phyloP scores from a whole-genome alignment of 495 filamentous ascomycete species.

The Penicillium tannophilum region DNA sequence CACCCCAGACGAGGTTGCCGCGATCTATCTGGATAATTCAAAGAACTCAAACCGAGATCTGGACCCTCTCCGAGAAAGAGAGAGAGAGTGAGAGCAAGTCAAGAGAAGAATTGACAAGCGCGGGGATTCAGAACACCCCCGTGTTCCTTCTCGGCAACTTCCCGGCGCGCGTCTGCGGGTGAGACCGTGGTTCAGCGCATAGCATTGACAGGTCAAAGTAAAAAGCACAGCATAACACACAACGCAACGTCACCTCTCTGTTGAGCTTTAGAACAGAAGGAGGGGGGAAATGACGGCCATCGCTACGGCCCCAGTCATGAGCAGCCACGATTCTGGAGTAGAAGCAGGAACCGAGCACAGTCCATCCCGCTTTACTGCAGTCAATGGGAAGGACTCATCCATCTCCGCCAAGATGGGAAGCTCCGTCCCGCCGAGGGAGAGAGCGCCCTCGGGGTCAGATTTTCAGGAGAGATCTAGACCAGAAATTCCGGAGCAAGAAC shows the following conservation, averaged over 20 bases:
- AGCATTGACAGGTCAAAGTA: constrained; percentile 5
- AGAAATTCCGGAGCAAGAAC: constrained; percentile 1
- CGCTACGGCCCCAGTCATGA: constrained; percentile 40
- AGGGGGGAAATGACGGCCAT: constrained; percentile 44
- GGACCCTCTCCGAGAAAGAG: not conserved
- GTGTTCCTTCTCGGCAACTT: constrained; percentile 14
- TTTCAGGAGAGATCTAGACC: not conserved
- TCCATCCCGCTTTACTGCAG: constrained; percentile 55
- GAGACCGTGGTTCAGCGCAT: constrained; percentile 3
- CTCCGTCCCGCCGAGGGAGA: constrained; percentile 12
- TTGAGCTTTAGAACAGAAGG: not conserved
- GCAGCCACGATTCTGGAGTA: constrained; percentile 39
- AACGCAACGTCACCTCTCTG: not conserved
- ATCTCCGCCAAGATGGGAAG: constrained; percentile 10
- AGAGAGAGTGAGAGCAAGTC: not conserved
- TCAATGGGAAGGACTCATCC: constrained; percentile 49
- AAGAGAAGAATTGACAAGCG: not conserved
- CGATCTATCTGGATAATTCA: constrained; percentile 9
- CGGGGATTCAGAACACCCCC: constrained; percentile 1
- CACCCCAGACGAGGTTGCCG: constrained; percentile 28
- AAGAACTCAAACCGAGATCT: not conserved
- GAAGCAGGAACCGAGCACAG: constrained; percentile 49
- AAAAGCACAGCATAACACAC: not conserved
- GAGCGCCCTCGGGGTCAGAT: constrained; percentile 2
- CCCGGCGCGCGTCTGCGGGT: constrained; percentile 14